phyloP scores from a whole-genome alignment of 192 early-diverging fungal genomes.

The Coemansia asiatica region DNA sequence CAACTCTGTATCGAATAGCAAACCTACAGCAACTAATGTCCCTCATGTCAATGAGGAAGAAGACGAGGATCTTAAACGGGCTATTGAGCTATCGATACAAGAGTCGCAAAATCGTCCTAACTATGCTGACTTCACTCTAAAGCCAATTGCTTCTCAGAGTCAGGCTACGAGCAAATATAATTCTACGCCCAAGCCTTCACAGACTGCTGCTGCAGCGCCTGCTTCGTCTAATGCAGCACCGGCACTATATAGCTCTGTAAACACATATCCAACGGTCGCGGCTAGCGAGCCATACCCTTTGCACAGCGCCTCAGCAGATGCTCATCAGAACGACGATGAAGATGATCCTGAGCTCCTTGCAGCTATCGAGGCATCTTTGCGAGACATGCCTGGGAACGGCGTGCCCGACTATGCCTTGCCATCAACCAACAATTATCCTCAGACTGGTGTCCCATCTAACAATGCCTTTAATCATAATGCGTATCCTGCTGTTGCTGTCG shows the following conservation, averaged over 20 bases:
- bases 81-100: conserved; percentile 90
- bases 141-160: conserved; percentile 2
- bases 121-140: conserved; percentile 43
- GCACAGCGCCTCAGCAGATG: conserved; percentile 22
- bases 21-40: neutral
- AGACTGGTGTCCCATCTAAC: neutral
- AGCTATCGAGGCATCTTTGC: conserved; percentile 76
- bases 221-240: conserved; percentile 6
- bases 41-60: conserved; percentile 62
- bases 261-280: conserved; percentile 16
- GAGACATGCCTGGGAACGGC: conserved; percentile 51
- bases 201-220: neutral
- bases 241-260: neutral
- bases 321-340: conserved; percentile 49
- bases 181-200: neutral
- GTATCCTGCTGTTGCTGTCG: neutral
- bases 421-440: conserved; percentile 4
- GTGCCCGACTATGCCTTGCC: conserved; percentile 32
- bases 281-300: conserved; percentile 40
- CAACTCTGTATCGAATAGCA: neutral
- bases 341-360: conserved; percentile 71
- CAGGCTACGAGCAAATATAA: neutral
- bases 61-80: conserved; percentile 88
- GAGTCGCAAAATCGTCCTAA: conserved; percentile 52
- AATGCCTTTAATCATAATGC: neutral